These are phyloP conservation scores for Dictyostelium brefeldianum DNA, from an alignment of 78 protist genomes.

Conservation along the genomic window DNA sequence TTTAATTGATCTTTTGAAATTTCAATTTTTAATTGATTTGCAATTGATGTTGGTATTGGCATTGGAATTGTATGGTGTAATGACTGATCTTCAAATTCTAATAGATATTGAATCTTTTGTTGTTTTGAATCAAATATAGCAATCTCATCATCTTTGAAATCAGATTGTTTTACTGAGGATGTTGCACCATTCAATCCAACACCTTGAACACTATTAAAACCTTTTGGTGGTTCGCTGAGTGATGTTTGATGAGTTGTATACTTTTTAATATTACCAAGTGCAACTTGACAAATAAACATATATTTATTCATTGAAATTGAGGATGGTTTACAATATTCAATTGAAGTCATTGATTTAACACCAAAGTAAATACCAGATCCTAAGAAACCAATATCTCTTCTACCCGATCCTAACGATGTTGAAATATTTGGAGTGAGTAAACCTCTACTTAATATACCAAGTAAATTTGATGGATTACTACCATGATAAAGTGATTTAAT, in stretches of 20 bases:
- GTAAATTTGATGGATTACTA: constrained; percentile 48
- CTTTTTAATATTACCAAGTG: constrained; percentile 54
- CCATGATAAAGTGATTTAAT: constrained; percentile 71
- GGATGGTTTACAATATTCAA: constrained; percentile 43
- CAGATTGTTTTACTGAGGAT: not conserved
- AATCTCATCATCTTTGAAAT: constrained; percentile 58
- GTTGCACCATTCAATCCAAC: not conserved
- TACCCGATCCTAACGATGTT: constrained; percentile 12
- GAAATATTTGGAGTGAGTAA: constrained; percentile 66
- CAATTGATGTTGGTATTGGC: not conserved
- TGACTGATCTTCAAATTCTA: constrained; percentile 26
- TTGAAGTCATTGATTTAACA: constrained; percentile 23
- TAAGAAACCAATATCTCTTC: constrained; percentile 71
- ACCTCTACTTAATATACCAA: constrained; percentile 81
- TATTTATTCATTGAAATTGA: not conserved
- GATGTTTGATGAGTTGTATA: constrained; percentile 66
- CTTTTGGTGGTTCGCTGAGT: constrained; percentile 52
- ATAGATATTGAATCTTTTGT: constrained; percentile 43
- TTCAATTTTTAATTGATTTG: not conserved
- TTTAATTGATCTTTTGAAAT: not conserved
- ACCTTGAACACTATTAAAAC: constrained; percentile 74
- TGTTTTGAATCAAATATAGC: constrained; percentile 64
- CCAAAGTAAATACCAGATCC: constrained; percentile 84
- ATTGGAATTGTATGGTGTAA: too few relatives aligned
- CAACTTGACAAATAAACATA: constrained; percentile 68